Percentiles rank a stretch among this genome's conserved stretches.
phyloP scores from a whole-genome alignment of 148 eudicot genomes.

The Talinum fruticosum region DNA sequence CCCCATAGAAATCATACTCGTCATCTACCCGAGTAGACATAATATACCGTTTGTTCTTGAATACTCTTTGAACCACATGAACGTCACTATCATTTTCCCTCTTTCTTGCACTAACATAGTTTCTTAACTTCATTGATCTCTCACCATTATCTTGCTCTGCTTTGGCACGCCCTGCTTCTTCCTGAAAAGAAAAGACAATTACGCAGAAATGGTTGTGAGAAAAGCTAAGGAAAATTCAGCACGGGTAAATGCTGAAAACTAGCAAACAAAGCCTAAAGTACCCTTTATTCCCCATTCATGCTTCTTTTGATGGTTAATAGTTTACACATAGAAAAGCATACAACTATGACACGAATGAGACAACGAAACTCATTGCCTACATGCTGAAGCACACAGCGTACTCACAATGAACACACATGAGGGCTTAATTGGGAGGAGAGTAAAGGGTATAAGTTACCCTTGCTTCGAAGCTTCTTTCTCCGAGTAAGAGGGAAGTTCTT shows the following conservation, averaged over 20 bases:
- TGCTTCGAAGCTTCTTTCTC: too few species aligned
- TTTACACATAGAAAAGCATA: neutral
- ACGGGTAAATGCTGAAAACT: neutral
- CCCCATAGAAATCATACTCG: slow-evolving; percentile 83
- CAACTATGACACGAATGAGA: neutral
- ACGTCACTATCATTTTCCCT: slow-evolving; percentile 69
- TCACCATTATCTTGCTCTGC: slow-evolving; percentile 36
- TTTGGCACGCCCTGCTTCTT: slow-evolving; percentile 53
- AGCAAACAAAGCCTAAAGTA: neutral
- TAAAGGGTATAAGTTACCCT: too few species aligned
- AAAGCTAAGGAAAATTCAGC: slow-evolving; percentile 10
- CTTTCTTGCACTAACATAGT: slow-evolving; percentile 53
- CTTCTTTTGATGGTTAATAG: neutral
- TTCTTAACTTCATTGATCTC: slow-evolving; percentile 36
- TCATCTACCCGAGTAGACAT: slow-evolving; percentile 69
- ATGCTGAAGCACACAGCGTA: neutral
- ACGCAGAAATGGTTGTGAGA: slow-evolving; percentile 16
- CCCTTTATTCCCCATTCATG: neutral
- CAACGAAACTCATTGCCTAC: neutral
- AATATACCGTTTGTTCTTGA: slow-evolving; percentile 52
- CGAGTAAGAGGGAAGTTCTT: too few species aligned
- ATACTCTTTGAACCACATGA: slow-evolving; percentile 64
- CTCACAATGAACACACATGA: neutral
- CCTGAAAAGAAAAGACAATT: slow-evolving; percentile 38
- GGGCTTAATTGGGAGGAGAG: too few species aligned